Evolutionary conservation across 2,329 filamentous ascomycete species (phyloP).

Genomic region (Huntiella abstrusa): DNA sequence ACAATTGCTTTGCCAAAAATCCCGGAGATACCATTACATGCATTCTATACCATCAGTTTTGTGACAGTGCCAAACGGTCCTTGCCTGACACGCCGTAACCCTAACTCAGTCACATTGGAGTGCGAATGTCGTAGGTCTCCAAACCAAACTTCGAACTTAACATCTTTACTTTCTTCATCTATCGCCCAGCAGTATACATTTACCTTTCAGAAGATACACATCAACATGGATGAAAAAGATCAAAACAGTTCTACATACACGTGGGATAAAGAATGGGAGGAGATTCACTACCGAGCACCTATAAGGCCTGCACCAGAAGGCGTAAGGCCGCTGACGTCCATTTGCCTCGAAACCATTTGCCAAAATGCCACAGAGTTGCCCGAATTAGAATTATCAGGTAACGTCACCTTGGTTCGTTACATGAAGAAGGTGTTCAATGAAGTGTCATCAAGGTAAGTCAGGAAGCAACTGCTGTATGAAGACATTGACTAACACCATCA

Average conservation of each 20-base stretch:
- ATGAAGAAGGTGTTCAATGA: constrained; percentile 1
- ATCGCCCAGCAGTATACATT: no score
- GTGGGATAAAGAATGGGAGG: constrained; percentile 2
- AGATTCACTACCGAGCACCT: not conserved
- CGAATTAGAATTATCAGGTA: not conserved
- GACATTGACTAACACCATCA: not conserved
- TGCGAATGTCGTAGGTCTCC: no score
- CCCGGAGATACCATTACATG: no score
- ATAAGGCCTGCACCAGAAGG: not conserved
- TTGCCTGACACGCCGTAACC: no score
- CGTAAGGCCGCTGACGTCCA: not conserved
- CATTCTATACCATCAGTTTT: no score
- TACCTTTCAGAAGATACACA: no score
- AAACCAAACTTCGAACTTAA: no score
- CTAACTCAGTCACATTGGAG: no score
- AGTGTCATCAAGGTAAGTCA: not conserved
- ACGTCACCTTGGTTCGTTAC: not conserved
- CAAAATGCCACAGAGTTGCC: not conserved
- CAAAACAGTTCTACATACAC: not conserved
- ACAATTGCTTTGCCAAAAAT: no score
- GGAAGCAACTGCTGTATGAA: not conserved
- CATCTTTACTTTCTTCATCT: no score
- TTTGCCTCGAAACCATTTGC: constrained; percentile 3
- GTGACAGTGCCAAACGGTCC: no score
- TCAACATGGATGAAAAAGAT: no score